Conservation (phyloP, 345 rosid species). For the Bretschneidera sinensis region DNA sequence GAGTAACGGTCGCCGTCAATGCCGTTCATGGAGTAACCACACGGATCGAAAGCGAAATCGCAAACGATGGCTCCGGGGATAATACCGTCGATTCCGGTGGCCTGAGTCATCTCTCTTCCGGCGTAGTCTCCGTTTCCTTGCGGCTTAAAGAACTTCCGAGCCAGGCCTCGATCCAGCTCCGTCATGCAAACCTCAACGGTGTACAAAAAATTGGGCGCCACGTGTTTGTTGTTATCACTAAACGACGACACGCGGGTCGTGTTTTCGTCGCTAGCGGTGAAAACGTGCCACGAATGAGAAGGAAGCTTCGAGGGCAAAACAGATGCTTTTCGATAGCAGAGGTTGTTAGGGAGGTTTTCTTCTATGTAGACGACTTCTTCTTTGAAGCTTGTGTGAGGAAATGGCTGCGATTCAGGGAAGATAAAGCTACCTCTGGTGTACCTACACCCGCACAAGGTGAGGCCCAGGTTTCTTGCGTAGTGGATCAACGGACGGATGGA, state of each 20-base stretch:
- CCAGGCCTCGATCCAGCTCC: slow-evolving; percentile 66
- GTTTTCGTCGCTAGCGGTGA: slow-evolving; percentile 48
- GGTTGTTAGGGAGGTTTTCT: slow-evolving; percentile 48
- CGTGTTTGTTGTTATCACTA: not conserved
- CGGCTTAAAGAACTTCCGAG: slow-evolving; percentile 51
- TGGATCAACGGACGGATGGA: slow-evolving; percentile 75
- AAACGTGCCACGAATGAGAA: slow-evolving; percentile 83
- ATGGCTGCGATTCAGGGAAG: slow-evolving; percentile 83
- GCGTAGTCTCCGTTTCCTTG: slow-evolving; percentile 50
- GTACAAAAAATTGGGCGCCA: slow-evolving; percentile 24
- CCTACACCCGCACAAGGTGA: slow-evolving; percentile 50
- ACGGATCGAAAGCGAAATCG: slow-evolving; percentile 93
- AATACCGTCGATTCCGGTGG: slow-evolving; percentile 61
- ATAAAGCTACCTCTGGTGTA: slow-evolving; percentile 94
- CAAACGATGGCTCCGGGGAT: slow-evolving; percentile 67
- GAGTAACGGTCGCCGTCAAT: slow-evolving; percentile 88
- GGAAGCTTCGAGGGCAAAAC: slow-evolving; percentile 67
- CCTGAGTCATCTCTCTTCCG: slow-evolving; percentile 73
- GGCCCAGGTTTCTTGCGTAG: slow-evolving; percentile 56
- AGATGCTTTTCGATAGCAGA: slow-evolving; percentile 61
- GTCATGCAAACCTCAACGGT: slow-evolving; percentile 95
- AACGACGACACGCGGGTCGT: slow-evolving; percentile 8
- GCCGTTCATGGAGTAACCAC: slow-evolving; percentile 99
- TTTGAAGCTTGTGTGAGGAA: slow-evolving; percentile 77
- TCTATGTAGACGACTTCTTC: slow-evolving; percentile 73